phyloP scores from a whole-genome alignment of 1,284 basidiomycete genomes.

The Pisolithus thermaeus region DNA sequence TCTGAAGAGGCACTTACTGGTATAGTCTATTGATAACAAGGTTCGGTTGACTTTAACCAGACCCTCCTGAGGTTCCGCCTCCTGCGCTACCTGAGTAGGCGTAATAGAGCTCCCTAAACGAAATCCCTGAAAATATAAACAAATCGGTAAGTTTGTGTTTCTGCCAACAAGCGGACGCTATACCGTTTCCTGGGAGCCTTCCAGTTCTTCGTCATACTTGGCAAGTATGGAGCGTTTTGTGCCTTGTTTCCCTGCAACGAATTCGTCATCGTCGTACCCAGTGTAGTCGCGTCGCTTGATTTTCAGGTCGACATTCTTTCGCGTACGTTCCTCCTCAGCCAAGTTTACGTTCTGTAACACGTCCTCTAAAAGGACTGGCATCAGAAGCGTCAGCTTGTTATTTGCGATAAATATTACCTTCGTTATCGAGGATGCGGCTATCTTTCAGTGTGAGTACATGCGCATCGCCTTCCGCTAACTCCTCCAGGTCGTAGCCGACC shows the following conservation, averaged over 20 bases:
- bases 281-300: conserved; percentile 89
- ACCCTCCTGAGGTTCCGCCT: conserved; percentile 50
- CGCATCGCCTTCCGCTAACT: conserved; percentile 88
- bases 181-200: conserved; percentile 64
- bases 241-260: conserved; percentile 65
- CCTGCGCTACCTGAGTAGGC: conserved; percentile 33
- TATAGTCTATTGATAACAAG: conserved; percentile 85
- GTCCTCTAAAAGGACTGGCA: conserved; percentile 62
- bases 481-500: conserved; percentile 93
- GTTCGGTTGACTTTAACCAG: conserved; percentile 71
- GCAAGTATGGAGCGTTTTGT: conserved; percentile 80
- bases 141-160: conserved; percentile 7
- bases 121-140: conserved; percentile 54
- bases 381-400: conserved; percentile 4
- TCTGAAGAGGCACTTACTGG: conserved; percentile 50
- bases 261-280: conserved; percentile 96
- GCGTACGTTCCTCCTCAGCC: conserved; percentile 77
- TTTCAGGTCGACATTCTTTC: conserved; percentile 80
- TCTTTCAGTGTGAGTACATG: conserved; percentile 96
- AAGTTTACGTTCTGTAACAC: conserved; percentile 94
- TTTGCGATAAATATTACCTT: conserved; percentile 50
- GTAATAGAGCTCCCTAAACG: conserved; percentile 60
- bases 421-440: conserved; percentile 86
- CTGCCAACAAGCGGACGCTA: conserved; percentile 19
- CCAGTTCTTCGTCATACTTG: conserved; percentile 92